Conservation (phyloP, 495 filamentous ascomycete species). For the Umbilicaria muhlenbergii region DNA sequence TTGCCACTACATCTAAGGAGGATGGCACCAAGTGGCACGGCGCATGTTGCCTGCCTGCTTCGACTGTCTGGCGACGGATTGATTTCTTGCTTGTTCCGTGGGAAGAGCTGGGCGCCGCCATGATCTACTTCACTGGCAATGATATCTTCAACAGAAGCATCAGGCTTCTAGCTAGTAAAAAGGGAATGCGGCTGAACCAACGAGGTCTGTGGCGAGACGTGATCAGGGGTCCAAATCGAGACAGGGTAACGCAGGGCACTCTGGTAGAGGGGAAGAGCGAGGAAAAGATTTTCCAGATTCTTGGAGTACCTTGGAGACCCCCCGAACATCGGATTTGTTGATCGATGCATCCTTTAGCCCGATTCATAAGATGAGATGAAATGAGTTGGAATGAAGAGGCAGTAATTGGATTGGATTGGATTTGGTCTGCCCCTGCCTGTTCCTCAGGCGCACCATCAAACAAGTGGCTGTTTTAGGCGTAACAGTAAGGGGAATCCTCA, state of each 20-base stretch:
- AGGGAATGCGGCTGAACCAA: constrained; percentile 78
- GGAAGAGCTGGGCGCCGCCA: constrained; percentile 66
- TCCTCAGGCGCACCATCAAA: too few species aligned
- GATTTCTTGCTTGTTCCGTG: constrained; percentile 80
- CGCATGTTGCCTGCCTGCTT: constrained; percentile 49
- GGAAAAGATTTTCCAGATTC: constrained; percentile 67
- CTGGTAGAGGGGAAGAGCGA: constrained; percentile 67
- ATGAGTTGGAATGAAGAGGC: too few species aligned
- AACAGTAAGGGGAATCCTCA: too few species aligned
- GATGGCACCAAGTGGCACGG: constrained; percentile 76
- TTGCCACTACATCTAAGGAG: constrained; percentile 29
- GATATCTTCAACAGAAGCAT: constrained; percentile 93
- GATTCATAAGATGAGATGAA: too few species aligned
- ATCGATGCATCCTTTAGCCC: background rate
- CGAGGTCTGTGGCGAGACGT: constrained; percentile 65
- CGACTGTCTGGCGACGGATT: constrained; percentile 56
- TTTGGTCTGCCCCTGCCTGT: too few species aligned
- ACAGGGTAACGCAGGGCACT: constrained; percentile 54
- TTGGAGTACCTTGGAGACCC: constrained; percentile 79
- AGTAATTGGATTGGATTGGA: too few species aligned
- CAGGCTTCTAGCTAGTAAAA: constrained; percentile 66
- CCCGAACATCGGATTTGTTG: constrained; percentile 69
- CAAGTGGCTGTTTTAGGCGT: too few species aligned
- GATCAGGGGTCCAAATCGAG: constrained; percentile 38
- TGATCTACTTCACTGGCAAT: constrained; percentile 93